These are phyloP conservation scores for Colletotrichum tofieldiae DNA, from an alignment of 2,329 filamentous ascomycete genomes.

Conservation along the genomic window DNA sequence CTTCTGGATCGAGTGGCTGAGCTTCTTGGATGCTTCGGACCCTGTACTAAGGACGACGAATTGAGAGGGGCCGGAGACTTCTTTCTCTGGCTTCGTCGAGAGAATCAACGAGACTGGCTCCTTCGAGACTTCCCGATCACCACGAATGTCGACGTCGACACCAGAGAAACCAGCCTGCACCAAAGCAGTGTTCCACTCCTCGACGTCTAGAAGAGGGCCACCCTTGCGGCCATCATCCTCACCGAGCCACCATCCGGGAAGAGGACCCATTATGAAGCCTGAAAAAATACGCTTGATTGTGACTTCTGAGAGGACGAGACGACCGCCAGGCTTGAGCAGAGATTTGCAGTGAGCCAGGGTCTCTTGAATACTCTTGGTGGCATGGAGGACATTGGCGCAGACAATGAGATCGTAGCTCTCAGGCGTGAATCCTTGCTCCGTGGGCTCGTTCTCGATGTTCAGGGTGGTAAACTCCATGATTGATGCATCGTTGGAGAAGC, in stretches of 20 bases:
- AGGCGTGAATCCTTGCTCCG: constrained; percentile 53
- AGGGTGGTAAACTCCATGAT: constrained; percentile 46
- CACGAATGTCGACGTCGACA: constrained; percentile 38
- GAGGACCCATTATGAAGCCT: constrained; percentile 51
- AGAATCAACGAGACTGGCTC: constrained; percentile 38
- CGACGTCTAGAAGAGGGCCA: constrained; percentile 26
- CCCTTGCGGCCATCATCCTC: constrained; percentile 45
- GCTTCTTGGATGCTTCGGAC: constrained; percentile 1
- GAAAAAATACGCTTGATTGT: constrained; percentile 46
- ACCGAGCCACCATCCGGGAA: constrained; percentile 57
- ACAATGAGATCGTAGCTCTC: constrained; percentile 55
- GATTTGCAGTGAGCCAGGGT: constrained; percentile 45
- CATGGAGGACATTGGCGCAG: constrained; percentile 52
- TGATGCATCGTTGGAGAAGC: constrained; percentile 47
- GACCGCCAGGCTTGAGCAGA: constrained; percentile 50
- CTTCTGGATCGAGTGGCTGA: constrained; percentile 11
- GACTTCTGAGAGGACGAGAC: constrained; percentile 48
- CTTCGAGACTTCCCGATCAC: constrained; percentile 32
- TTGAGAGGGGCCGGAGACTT: constrained; percentile 9
- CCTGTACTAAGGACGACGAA: constrained; percentile 31
- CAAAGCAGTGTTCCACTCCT: constrained; percentile 36
- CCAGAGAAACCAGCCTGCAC: constrained; percentile 39
- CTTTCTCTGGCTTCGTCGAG: constrained; percentile 29
- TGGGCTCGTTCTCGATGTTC: constrained; percentile 53
- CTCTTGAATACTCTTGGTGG: constrained; percentile 48